Evolutionary conservation across 176 grass and related monocot species (phyloP).

Genomic region (Chrysopogon serrulatus): DNA sequence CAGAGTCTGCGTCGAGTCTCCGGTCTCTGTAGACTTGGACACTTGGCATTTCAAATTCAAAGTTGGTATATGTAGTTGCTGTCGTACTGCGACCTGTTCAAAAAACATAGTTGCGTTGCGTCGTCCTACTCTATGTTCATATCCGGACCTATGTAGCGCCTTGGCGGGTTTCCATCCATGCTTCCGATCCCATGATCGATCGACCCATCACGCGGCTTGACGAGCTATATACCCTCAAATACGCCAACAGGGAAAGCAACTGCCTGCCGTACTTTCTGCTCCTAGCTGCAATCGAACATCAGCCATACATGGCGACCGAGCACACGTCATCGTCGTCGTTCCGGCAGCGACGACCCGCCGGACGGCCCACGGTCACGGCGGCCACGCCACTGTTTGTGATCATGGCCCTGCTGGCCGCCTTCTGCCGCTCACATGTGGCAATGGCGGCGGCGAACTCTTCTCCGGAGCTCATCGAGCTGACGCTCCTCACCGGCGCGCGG

Average conservation of each 20-base stretch:
- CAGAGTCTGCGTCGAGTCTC: background rate
- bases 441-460: background rate
- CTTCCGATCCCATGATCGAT: too few relatives aligned
- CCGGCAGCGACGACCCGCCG: background rate
- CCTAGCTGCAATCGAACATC: background rate
- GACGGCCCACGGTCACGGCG: background rate
- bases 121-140: background rate
- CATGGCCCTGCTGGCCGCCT: background rate
- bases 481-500: conserved; percentile 10
- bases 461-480: conserved; percentile 34
- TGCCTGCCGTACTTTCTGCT: background rate
- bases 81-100: background rate
- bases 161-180: too few relatives aligned
- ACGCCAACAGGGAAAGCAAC: background rate
- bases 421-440: too few relatives aligned
- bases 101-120: background rate
- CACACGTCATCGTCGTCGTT: background rate
- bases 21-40: background rate
- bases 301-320: background rate
- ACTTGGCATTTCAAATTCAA: background rate
- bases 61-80: background rate
- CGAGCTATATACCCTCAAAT: background rate
- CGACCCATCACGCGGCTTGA: background rate
- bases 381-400: background rate
- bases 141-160: too few relatives aligned